Evolutionary conservation across 805 yeast genomes (phyloP), one percentile per base, ranked within the genome.

Genomic region (Spathaspora hagerdaliae): DNA sequence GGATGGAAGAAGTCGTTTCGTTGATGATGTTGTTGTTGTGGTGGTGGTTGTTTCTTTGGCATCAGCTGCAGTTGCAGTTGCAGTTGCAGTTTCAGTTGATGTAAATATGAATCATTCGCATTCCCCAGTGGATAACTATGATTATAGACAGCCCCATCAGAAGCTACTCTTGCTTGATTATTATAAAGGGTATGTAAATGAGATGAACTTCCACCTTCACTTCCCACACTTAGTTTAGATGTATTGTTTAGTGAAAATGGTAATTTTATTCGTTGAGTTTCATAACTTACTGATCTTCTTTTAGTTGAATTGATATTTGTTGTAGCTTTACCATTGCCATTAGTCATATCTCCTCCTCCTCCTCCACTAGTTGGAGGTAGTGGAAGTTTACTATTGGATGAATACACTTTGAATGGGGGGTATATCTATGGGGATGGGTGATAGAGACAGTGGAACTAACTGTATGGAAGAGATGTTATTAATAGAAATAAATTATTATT

Each of bases 141-240:
- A 9, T 31, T 31, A 35, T 56, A 51, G 14, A 62, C 49, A 6
- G 53, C 54, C 5, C 62, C 57, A 39, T 62, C 67, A 1, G 65
- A 60, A 11, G 53, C 41, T 6, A 51, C 44, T 38, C 57, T 42
- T 10, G 43, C 24, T 37, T 40, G 31, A n/a, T 27, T 31, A 27
- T 35, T 31, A 19, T 32, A 26, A 29, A n/a, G 31, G 10, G 37
- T 36, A 27, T 29, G 15, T 38, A 42, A 19, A 33, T 38, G 33
- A 8, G 33, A 24, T 38, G 45, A 12, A 32, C 39, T 38, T 27
- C 32, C 3, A 10, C 27, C 29, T 5, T 39, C 31, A 14, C 27
- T 24, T 41, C 31, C 29, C 1, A 42, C 10, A 13, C 45, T 36
- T 41, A 42, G 34, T 38, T 39, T 39, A 7, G 45, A 42, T 12